Base-by-base conservation (phyloP, 192 early-diverging fungal genomes). In the Gonapodya prolifera region DNA sequence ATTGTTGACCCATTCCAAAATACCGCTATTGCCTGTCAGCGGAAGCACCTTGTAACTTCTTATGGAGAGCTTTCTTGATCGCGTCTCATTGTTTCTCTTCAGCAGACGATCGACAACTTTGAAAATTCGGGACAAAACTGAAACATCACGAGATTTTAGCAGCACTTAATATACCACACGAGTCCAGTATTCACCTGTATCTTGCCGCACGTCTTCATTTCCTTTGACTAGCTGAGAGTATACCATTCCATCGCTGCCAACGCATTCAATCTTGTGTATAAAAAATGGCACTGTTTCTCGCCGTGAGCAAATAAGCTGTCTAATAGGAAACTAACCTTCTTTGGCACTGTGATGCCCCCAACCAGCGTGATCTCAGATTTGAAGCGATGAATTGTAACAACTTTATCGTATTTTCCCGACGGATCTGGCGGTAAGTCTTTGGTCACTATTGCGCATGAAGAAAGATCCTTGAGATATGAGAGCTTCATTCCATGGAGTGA, bases 131-230 rank as follows among this genome's bases (percentile, higher is more conserved):
- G 86, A 83, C 2, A 93, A 85, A 16, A 91, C 45, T 61, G 45
- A 61, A 23, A 16, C 45, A n/a, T n/a, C n/a, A n/a, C n/a, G n/a
- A n/a, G n/a, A n/a, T n/a, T n/a, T n/a, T n/a, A n/a, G n/a, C n/a
- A n/a, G n/a, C n/a, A n/a, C n/a, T n/a, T n/a, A n/a, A n/a, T n/a
- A n/a, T n/a, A n/a, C n/a, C n/a, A n/a, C n/a, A n/a, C n/a, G n/a
- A n/a, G n/a, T n/a, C n/a, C n/a, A n/a, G n/a, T n/a, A n/a, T n/a
- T 8, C 23, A 61, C 45, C 84, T 1, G 90, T 89, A 75, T 93
- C 92, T 81, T 93, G 92, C n/a, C 92, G 85, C 77, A 93, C 75
- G 71, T 94, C 92, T 80, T 94, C 92, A 34, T 82, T 83, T 45
- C 86, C 86, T 80, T 88, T 88, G 70, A 88, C 87, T 28, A 73